phyloP scores from a whole-genome alignment of 2,329 filamentous ascomycete genomes.

The Rhinocladiella similis region DNA sequence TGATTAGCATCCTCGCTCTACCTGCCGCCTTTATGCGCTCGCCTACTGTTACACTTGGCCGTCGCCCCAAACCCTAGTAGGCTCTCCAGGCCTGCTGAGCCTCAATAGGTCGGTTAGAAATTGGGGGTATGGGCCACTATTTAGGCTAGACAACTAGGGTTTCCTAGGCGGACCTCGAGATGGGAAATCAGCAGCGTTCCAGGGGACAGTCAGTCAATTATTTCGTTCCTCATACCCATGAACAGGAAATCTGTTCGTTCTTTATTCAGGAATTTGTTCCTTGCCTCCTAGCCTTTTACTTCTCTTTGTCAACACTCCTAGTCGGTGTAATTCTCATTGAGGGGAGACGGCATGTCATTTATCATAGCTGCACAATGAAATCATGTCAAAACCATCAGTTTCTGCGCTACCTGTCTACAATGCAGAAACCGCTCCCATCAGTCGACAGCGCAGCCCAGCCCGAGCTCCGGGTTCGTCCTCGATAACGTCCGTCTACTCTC shows the following conservation, averaged over 20 bases:
- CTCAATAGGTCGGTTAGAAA: no score
- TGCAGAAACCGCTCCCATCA: constrained; percentile 35
- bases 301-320: not conserved
- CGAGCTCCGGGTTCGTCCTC: constrained; percentile 32
- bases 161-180: not conserved
- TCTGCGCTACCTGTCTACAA: constrained; percentile 60
- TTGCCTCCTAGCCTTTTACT: not conserved
- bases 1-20: no score
- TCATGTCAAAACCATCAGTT: constrained; percentile 63
- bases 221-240: not conserved
- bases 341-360: constrained; percentile 13
- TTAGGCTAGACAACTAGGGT: not conserved
- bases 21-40: no score
- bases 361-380: constrained; percentile 49
- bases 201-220: no score
- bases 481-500: constrained; percentile 54
- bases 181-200: not conserved
- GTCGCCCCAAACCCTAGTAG: no score
- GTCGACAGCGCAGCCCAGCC: constrained; percentile 17
- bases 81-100: not conserved
- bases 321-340: not conserved
- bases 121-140: not conserved
- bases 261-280: no score
- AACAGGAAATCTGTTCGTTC: no score
- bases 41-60: no score